Evolutionary conservation across 2,329 filamentous ascomycete genomes (phyloP), one percentile per base, ranked within the genome.

Genomic region (Penicillium sp.): DNA sequence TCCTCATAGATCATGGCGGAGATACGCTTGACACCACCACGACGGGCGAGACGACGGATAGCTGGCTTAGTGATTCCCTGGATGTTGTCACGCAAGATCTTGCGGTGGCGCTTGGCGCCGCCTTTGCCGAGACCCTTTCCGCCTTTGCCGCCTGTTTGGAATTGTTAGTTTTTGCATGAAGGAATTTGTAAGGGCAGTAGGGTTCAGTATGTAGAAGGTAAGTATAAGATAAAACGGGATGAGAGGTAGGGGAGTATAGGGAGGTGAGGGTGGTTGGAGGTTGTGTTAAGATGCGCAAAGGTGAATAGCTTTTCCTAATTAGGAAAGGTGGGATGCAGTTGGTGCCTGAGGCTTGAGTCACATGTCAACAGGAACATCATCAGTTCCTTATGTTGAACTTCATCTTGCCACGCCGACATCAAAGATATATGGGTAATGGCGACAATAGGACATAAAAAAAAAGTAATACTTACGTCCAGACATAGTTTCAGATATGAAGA

Each of bases 21-120:
- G 74, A 97, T 97, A 96, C 92, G 92, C 90, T 97, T 97, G 85
- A 97, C 92, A 92, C 92, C 92, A 78, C 93, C 92, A 95, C 92
- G 92, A 82, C 92, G 92, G 64, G 92, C 92, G 76, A 97, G 92
- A 95, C 93, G 92, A 72, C 92, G 89, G 81, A 97, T 97, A 69
- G 92, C 92, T 70, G 92, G 93, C 89, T 97, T 97, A 76, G 92
- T 97, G 77, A 97, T 97, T 82, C 92, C 92, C 84, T 97, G 92
- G 77, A 97, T 97, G 89, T 97, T 97, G 89, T 97, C 93, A 80
- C 93, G 91, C 79, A 97, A 85, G 85, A 97, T 97, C 90, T 97
- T 97, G 74, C 93, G 88, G 83, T 97, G 93, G 80, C 93, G 93
- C 89, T 97, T 97, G 81, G 93, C 93, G 80, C 93, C 93, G 65